Evolutionary conservation across 106 monocot genomes (phyloP).

Genomic region (Vanilla planifolia): DNA sequence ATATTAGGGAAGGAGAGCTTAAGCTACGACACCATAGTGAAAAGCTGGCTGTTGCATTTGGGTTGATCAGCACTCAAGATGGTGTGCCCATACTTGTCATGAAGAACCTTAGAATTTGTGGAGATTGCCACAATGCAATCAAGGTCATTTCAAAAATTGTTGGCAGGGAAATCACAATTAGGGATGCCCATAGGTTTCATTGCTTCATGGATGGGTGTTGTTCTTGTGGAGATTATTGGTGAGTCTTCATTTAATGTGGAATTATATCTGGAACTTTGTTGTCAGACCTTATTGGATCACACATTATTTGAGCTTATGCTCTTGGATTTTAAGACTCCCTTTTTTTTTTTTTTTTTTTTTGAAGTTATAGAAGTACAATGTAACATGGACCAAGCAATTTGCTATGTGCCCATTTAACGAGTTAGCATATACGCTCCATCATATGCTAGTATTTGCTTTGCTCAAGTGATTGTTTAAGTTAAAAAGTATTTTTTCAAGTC

Average conservation of each 20-base stretch:
- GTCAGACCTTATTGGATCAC: too few relatives aligned
- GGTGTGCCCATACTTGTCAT: slow-evolving; percentile 54
- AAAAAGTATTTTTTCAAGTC: too few relatives aligned
- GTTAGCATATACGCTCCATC: too few relatives aligned
- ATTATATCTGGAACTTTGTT: too few relatives aligned
- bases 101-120: slow-evolving; percentile 85
- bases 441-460: too few relatives aligned
- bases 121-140: slow-evolving; percentile 73
- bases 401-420: too few relatives aligned
- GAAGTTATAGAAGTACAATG: too few relatives aligned
- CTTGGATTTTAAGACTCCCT: too few relatives aligned
- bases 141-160: slow-evolving; percentile 45
- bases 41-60: slow-evolving; percentile 68
- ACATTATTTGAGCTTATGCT: too few relatives aligned
- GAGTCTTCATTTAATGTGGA: slow-evolving; percentile 11
- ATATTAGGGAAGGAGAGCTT: slow-evolving; percentile 9
- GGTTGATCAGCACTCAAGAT: slow-evolving; percentile 43
- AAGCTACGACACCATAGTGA: slow-evolving; percentile 47
- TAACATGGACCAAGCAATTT: too few relatives aligned
- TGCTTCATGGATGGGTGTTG: slow-evolving; percentile 57
- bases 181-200: slow-evolving; percentile 80
- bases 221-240: slow-evolving; percentile 85
- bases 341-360: too few relatives aligned
- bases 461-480: too few relatives aligned
- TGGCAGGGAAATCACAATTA: slow-evolving; percentile 52